These are phyloP conservation scores for Phialocephala sp. DNA, from an alignment of 2,329 filamentous ascomycete species.

Conservation along the genomic window DNA sequence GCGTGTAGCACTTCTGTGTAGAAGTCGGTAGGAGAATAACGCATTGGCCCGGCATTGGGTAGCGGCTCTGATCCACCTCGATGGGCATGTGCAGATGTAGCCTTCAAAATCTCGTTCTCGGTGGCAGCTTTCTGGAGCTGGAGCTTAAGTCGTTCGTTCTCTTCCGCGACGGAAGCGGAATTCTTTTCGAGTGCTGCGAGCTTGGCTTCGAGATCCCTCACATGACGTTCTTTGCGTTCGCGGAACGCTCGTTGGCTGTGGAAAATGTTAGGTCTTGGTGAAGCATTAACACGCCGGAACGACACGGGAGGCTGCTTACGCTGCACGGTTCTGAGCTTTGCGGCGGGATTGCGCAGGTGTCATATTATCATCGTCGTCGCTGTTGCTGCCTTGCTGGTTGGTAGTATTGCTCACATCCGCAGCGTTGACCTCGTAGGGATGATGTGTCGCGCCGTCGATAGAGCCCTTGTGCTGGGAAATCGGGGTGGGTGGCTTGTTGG, in stretches of 20 bases:
- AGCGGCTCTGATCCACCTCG: slow-evolving; percentile 41
- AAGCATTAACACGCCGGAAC: background rate
- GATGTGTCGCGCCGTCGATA: slow-evolving; percentile 26
- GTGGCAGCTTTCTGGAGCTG: slow-evolving; percentile 84
- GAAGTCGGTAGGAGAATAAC: slow-evolving; percentile 75
- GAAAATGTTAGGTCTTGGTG: slow-evolving; percentile 8
- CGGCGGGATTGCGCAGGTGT: slow-evolving; percentile 63
- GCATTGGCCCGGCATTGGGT: slow-evolving; percentile 67
- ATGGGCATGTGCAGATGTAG: slow-evolving; percentile 65
- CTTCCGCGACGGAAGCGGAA: slow-evolving; percentile 72
- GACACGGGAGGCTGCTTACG: slow-evolving; percentile 55
- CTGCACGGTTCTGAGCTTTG: slow-evolving; percentile 75
- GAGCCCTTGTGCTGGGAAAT: slow-evolving; percentile 39
- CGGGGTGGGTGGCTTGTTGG: slow-evolving; percentile 36
- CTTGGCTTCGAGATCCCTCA: slow-evolving; percentile 90
- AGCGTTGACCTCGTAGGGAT: slow-evolving; percentile 36
- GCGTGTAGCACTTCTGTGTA: slow-evolving; percentile 66
- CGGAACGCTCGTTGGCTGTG: slow-evolving; percentile 90
- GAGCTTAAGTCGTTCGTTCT: slow-evolving; percentile 86
- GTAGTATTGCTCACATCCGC: slow-evolving; percentile 38
- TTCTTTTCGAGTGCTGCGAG: slow-evolving; percentile 77
- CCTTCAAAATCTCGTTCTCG: slow-evolving; percentile 91
- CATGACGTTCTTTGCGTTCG: slow-evolving; percentile 92
- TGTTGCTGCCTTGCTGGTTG: slow-evolving; percentile 45
- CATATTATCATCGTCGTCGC: slow-evolving; percentile 55